Conservation (phyloP, 768 basidiomycete species). For the Scleroderma bovista region DNA sequence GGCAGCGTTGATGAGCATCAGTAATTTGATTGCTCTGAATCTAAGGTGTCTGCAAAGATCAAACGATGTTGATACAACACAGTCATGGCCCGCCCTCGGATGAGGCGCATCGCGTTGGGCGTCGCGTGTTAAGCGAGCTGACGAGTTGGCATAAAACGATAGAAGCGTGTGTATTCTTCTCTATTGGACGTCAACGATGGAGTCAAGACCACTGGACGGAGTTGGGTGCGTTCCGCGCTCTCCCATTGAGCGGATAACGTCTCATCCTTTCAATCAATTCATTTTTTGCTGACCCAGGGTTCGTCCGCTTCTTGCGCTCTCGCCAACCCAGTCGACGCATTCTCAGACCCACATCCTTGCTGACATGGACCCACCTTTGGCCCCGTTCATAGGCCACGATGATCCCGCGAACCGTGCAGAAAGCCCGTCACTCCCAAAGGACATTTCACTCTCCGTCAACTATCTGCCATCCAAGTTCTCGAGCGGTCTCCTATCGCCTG, state of each 20-base stretch:
- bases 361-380: slow-evolving; percentile 32
- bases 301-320: slow-evolving; percentile 31
- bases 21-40: too few relatives aligned
- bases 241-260: too few relatives aligned
- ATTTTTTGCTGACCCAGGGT: neutral
- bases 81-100: too few relatives aligned
- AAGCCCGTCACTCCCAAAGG: neutral
- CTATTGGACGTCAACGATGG: too few relatives aligned
- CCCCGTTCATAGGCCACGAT: slow-evolving; percentile 26
- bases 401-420: slow-evolving; percentile 9
- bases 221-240: too few relatives aligned
- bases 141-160: too few relatives aligned
- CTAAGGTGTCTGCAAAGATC: too few relatives aligned
- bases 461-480: slow-evolving; percentile 78
- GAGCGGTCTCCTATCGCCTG: slow-evolving; percentile 36
- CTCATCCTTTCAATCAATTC: neutral
- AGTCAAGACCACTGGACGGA: too few relatives aligned
- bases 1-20: neutral
- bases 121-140: too few relatives aligned
- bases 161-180: too few relatives aligned
- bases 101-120: too few relatives aligned
- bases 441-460: slow-evolving; percentile 52
- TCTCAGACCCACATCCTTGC: slow-evolving; percentile 42
- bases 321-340: slow-evolving; percentile 36
- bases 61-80: too few relatives aligned